Percentiles rank a stretch among this genome's conserved stretches.
Conservation (phyloP, 192 early-diverging fungal genomes). For the Linnemannia elongata region DNA sequence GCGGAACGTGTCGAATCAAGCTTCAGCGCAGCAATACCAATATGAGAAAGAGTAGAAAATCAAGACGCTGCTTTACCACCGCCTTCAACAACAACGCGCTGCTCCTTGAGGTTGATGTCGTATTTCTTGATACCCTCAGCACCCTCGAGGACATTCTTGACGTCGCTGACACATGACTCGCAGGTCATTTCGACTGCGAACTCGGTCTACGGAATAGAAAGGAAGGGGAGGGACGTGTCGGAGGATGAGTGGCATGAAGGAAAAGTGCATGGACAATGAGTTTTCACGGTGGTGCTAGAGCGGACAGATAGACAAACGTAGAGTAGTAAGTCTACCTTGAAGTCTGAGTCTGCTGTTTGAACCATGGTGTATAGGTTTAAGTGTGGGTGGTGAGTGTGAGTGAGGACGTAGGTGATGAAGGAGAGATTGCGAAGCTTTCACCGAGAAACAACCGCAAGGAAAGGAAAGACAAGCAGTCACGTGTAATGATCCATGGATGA, state of each 20-base stretch:
- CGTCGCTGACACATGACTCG: conserved; percentile 79
- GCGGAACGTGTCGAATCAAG: background rate
- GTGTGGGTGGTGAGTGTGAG: background rate
- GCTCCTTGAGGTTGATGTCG: conserved; percentile 75
- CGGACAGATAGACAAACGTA: background rate
- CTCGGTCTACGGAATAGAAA: conserved; percentile 68
- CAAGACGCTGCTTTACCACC: conserved; percentile 56
- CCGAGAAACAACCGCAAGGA: background rate
- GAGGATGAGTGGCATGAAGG: no score
- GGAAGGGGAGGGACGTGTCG: background rate
- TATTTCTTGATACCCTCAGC: conserved; percentile 70
- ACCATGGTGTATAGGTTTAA: conserved; percentile 24
- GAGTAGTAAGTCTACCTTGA: conserved; percentile 25
- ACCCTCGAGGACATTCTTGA: conserved; percentile 68
- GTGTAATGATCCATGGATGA: background rate
- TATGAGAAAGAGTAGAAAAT: background rate
- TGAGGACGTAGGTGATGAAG: background rate
- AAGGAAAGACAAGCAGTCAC: background rate
- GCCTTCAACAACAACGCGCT: conserved; percentile 84
- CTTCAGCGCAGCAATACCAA: background rate
- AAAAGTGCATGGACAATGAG: background rate
- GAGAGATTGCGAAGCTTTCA: background rate
- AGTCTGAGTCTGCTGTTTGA: conserved; percentile 28
- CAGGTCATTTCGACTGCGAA: conserved; percentile 92
- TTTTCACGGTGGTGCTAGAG: background rate